These are phyloP conservation scores for Lodderomyces pseudojiufengensis DNA, from an alignment of 1,139 yeast species.

Conservation along the genomic window DNA sequence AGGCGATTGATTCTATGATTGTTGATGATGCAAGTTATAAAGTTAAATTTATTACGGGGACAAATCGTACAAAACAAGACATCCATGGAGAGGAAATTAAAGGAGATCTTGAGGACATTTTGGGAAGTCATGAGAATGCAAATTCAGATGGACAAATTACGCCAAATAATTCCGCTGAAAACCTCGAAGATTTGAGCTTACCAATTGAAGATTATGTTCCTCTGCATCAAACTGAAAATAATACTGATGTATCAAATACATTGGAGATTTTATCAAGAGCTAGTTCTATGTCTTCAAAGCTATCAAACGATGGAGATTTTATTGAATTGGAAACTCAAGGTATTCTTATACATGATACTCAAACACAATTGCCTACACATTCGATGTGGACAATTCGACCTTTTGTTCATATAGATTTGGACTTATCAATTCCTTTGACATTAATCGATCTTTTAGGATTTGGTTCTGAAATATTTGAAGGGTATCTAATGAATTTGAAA, in stretches of 20 bases:
- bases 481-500: constrained; percentile 62
- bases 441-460: constrained; percentile 76
- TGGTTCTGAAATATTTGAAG: constrained; percentile 81
- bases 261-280: not conserved
- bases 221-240: constrained; percentile 6
- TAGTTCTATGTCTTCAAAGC: constrained; percentile 25
- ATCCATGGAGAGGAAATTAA: constrained; percentile 6
- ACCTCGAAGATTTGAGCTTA: constrained; percentile 4
- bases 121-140: constrained; percentile 2
- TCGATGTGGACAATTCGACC: constrained; percentile 94
- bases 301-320: constrained; percentile 55
- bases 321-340: constrained; percentile 93
- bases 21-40: constrained; percentile 73
- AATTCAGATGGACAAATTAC: constrained; percentile 20
- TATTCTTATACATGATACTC: constrained; percentile 70
- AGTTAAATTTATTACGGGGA: constrained; percentile 64
- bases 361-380: constrained; percentile 63
- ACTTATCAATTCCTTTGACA: constrained; percentile 62
- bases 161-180: constrained; percentile 25
- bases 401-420: constrained; percentile 58
- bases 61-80: constrained; percentile 28
- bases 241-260: constrained; percentile 9
- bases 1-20: constrained; percentile 70
- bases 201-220: constrained; percentile 10
- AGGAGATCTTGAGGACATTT: constrained; percentile 8